These are phyloP conservation scores for Protostelium mycophagum DNA, from an alignment of 78 protist genomes.

Conservation along the genomic window DNA sequence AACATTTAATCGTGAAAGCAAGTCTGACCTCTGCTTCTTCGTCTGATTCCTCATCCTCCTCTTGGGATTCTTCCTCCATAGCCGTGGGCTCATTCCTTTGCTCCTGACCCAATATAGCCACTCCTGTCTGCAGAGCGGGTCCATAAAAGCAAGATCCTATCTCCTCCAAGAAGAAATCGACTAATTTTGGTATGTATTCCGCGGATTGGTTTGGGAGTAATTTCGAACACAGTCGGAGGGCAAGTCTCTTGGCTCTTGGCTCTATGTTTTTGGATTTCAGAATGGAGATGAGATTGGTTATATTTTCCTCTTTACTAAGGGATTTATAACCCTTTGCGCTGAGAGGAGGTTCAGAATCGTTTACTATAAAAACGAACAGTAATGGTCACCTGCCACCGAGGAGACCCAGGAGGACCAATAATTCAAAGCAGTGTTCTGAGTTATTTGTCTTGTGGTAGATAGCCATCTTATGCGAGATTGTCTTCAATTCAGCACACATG, in stretches of 20 bases:
- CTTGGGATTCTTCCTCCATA: not conserved
- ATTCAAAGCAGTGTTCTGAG: slow-evolving; percentile 2
- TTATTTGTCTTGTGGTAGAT: slow-evolving; percentile 2
- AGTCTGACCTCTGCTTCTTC: not conserved
- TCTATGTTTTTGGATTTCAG: not conserved
- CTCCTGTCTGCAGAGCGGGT: not conserved
- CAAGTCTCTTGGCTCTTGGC: not conserved
- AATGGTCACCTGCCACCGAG: not conserved
- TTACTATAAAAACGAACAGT: too few species aligned
- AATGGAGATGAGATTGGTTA: not conserved
- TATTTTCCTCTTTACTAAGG: not conserved
- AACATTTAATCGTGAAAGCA: not conserved
- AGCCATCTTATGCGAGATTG: not conserved
- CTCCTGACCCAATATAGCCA: not conserved
- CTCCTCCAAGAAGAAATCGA: slow-evolving; percentile 9
- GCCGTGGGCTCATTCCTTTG: not conserved
- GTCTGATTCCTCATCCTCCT: slow-evolving; percentile 1
- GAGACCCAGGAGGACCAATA: not conserved
- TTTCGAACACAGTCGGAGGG: slow-evolving; percentile 4
- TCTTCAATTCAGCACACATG: slow-evolving; percentile 10
- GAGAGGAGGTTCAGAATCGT: too few species aligned
- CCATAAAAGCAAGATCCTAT: not conserved
- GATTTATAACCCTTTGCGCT: not conserved
- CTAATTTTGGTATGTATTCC: not conserved
- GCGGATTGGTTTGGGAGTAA: not conserved